Conservation (phyloP, 352 stramenopile genomes). For the Phytophthora palmivora region DNA sequence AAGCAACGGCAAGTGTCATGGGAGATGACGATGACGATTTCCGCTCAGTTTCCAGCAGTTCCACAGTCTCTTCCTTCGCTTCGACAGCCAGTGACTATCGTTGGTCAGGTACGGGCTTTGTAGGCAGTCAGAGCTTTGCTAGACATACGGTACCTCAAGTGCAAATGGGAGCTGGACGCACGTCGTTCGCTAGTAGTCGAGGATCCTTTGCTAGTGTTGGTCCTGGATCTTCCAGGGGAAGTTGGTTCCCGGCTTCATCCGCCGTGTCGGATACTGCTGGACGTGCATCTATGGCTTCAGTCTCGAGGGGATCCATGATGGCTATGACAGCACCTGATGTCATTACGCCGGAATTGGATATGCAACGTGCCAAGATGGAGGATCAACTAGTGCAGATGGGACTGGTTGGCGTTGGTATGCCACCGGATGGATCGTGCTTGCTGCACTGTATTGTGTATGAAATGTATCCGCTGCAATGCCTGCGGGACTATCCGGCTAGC, state of each 20-base stretch:
- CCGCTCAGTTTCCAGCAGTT: constrained; percentile 73
- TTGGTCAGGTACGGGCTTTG: constrained; percentile 84
- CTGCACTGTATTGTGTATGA: constrained; percentile 89
- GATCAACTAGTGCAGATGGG: constrained; percentile 65
- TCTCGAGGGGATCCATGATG: constrained; percentile 62
- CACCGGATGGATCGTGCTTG: constrained; percentile 80
- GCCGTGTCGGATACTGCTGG: constrained; percentile 28
- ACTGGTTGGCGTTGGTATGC: constrained; percentile 81
- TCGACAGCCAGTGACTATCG: constrained; percentile 68
- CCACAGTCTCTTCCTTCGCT: constrained; percentile 66
- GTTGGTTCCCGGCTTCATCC: constrained; percentile 65
- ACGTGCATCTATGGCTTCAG: constrained; percentile 32
- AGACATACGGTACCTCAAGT: constrained; percentile 43
- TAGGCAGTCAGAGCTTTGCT: constrained; percentile 68
- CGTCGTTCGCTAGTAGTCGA: constrained; percentile 31
- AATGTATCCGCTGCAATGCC: constrained; percentile 83
- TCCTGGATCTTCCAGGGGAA: constrained; percentile 45
- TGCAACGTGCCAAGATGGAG: constrained; percentile 84
- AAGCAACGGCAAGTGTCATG: constrained; percentile 71
- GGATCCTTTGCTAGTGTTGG: constrained; percentile 42
- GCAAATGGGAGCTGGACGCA: constrained; percentile 5
- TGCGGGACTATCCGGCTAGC: constrained; percentile 68
- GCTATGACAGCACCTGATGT: constrained; percentile 67
- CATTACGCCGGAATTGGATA: constrained; percentile 75
- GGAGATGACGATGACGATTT: constrained; percentile 84